A percentile compares a stretch with the other conserved stretches of the same genome.
Conservation (phyloP, 1,284 basidiomycete species). For the Inonotus hispidus region DNA sequence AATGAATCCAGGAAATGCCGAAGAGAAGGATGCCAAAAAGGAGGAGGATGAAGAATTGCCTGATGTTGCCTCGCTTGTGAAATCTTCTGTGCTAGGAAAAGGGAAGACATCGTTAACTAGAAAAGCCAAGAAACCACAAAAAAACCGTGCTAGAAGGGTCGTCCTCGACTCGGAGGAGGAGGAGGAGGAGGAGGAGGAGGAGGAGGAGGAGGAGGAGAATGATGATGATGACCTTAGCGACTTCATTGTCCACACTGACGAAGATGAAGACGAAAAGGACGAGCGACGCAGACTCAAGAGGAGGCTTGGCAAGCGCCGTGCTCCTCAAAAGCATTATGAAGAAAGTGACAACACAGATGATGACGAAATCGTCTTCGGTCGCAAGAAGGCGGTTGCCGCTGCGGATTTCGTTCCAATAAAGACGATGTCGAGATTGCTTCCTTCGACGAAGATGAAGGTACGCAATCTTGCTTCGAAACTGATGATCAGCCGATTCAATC, state of each 20-base stretch:
- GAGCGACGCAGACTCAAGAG: slow-evolving; percentile 34
- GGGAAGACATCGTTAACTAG: slow-evolving; percentile 27
- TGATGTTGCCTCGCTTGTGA: not conserved
- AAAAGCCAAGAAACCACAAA: slow-evolving; percentile 16
- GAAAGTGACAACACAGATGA: slow-evolving; percentile 32
- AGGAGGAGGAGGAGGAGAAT: slow-evolving; percentile 20
- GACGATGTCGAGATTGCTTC: slow-evolving; percentile 44
- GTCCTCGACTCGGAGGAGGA: slow-evolving; percentile 18
- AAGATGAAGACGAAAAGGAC: slow-evolving; percentile 42
- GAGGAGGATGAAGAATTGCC: slow-evolving; percentile 17
- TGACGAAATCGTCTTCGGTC: slow-evolving; percentile 40
- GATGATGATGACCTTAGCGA: slow-evolving; percentile 36
- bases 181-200: slow-evolving; percentile 13
- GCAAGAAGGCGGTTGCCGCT: slow-evolving; percentile 25
- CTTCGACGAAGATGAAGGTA: slow-evolving; percentile 64
- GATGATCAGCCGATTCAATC: not conserved
- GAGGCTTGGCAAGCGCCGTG: slow-evolving; percentile 26
- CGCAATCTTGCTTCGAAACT: slow-evolving; percentile 12
- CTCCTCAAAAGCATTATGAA: slow-evolving; percentile 36
- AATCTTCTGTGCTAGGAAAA: not conserved
- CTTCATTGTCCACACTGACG: slow-evolving; percentile 48
- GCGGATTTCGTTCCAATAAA: slow-evolving; percentile 27
- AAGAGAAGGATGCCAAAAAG: slow-evolving; percentile 13
- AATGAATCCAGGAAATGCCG: slow-evolving; percentile 6
- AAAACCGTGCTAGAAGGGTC: slow-evolving; percentile 5